A percentile compares a stretch with the other conserved stretches of the same genome.
phyloP scores from a whole-genome alignment of 306 rosid species.

The Begonia loranthoides region DNA sequence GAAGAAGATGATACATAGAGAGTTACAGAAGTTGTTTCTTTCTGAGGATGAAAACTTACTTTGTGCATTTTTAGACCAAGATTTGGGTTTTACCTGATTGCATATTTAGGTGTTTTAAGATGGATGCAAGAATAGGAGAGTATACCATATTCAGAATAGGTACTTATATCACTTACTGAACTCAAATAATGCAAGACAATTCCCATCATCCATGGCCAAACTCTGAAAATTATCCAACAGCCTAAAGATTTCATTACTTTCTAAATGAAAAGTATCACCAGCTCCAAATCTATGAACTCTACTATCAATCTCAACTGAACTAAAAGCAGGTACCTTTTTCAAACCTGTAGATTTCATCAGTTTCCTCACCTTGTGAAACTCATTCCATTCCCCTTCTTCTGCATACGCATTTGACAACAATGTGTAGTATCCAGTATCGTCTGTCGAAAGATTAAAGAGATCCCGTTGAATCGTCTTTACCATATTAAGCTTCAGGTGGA shows the following conservation, averaged over 20 bases:
- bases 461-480: constrained; percentile 34
- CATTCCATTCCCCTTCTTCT: constrained; percentile 75
- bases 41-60: too few species aligned
- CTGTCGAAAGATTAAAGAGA: constrained; percentile 31
- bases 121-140: neutral
- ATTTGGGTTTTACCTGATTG: too few species aligned
- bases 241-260: constrained; percentile 28
- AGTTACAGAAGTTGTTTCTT: too few species aligned
- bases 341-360: constrained; percentile 59
- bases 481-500: constrained; percentile 57
- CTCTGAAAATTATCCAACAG: constrained; percentile 34
- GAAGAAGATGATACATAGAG: too few species aligned
- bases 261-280: constrained; percentile 41
- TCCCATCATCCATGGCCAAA: constrained; percentile 25
- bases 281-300: constrained; percentile 61
- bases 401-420: constrained; percentile 78
- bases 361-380: constrained; percentile 62
- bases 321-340: constrained; percentile 75
- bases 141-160: neutral
- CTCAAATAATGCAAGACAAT: neutral
- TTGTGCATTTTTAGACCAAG: too few species aligned
- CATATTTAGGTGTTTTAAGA: too few species aligned
- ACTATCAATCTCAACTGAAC: constrained; percentile 58
- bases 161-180: constrained; percentile 9
- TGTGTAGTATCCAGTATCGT: constrained; percentile 80